Conservation (phyloP, 495 filamentous ascomycete species). For the Penicillium canariense region DNA sequence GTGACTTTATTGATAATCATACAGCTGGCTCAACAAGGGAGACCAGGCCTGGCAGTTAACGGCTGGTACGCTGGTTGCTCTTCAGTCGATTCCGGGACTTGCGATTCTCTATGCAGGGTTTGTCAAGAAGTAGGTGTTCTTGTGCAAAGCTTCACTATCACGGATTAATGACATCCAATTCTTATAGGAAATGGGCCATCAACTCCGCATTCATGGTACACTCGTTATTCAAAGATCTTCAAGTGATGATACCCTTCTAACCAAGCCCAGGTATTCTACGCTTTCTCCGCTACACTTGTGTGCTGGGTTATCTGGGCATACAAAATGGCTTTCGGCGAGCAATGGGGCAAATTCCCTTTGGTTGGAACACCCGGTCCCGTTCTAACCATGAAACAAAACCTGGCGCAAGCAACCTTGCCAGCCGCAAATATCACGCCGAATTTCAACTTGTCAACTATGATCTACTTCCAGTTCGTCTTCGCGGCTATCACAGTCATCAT, state of each 20-base stretch:
- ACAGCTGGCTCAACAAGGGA: slow-evolving; percentile 48
- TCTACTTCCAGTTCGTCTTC: slow-evolving; percentile 62
- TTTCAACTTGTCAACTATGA: slow-evolving; percentile 54
- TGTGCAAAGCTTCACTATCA: background rate
- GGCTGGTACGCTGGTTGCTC: slow-evolving; percentile 51
- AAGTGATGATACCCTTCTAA: background rate
- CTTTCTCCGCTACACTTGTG: slow-evolving; percentile 51
- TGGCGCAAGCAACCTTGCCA: slow-evolving; percentile 45
- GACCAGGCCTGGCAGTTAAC: slow-evolving; percentile 59
- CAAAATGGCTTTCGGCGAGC: slow-evolving; percentile 50
- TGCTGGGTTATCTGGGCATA: slow-evolving; percentile 59
- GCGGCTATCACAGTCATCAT: slow-evolving; percentile 57
- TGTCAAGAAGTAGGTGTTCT: slow-evolving; percentile 42
- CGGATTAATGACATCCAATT: too few relatives aligned
- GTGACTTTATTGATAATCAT: background rate
- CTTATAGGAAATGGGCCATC: slow-evolving; percentile 2
- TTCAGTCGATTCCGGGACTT: slow-evolving; percentile 55
- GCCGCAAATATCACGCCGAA: slow-evolving; percentile 37
- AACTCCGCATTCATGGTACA: slow-evolving; percentile 4
- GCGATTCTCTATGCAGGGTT: slow-evolving; percentile 54
- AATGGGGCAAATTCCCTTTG: slow-evolving; percentile 46
- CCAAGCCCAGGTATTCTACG: slow-evolving; percentile 42
- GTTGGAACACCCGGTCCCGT: slow-evolving; percentile 50
- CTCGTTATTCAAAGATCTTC: background rate
- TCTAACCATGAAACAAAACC: slow-evolving; percentile 45